Evolutionary conservation across 148 eudicot genomes (phyloP), one percentile per base, ranked within the genome.

Genomic region (Dysphania ambrosioides): DNA sequence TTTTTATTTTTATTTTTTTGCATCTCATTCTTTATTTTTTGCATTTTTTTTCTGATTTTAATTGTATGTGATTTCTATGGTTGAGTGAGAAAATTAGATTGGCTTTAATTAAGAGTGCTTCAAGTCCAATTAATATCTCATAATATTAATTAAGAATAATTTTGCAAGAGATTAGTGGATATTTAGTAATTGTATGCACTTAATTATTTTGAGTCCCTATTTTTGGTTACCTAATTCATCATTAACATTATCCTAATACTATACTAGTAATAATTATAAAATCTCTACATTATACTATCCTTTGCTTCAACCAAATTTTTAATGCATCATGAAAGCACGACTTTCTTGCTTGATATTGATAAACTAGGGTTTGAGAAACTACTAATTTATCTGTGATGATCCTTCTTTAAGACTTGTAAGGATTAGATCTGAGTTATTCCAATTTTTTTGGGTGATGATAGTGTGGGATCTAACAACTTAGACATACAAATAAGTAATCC

Each of bases 351-450:
- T 36, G 51, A 40, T 40, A 8, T 19, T 34, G 35, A 68, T n/a
- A 11, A 44, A 16, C 72, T 68, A 68, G 72, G 72, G 68, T 64
- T 64, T 64, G 68, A 32, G 42, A 35, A 21, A 64, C 2, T 9
- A 15, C 38, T n/a, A 8, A 8, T 64, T 35, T 35, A 30, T 6
- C 16, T 59, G n/a, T n/a, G n/a, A 59, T 21, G 2, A 57, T 23
- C 13, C 6, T 11, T 29, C 5, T n/a, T 1, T 55, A 55, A 59
- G n/a, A 55, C 11, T n/a, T 0, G 0, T 21, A n/a, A n/a, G n/a
- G n/a, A n/a, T n/a, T n/a, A n/a, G n/a, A n/a, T n/a, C n/a, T n/a
- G n/a, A n/a, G n/a, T n/a, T n/a, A n/a, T n/a, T n/a, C n/a, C n/a
- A n/a, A n/a, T n/a, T n/a, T n/a, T n/a, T n/a, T n/a, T n/a, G n/a